Evolutionary conservation across 768 basidiomycete species (phyloP).

Genomic region (Suillus ampliporus): DNA sequence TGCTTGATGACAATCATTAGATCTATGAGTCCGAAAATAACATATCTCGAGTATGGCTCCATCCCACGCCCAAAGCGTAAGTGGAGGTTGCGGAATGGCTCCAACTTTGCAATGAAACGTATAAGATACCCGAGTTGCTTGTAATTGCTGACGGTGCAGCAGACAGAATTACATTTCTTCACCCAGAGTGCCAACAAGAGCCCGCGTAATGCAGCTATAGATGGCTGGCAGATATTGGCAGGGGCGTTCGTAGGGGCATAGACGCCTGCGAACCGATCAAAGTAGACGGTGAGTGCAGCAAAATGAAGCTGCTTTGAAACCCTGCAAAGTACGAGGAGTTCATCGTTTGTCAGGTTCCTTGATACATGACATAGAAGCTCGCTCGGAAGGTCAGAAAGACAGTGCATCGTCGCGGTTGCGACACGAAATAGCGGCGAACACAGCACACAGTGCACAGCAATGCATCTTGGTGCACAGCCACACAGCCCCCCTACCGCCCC

Average conservation of each 20-base stretch:
- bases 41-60: neutral
- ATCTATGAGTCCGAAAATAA: conserved; percentile 5
- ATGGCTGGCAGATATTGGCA: conserved; percentile 6
- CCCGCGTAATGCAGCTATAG: conserved; percentile 1
- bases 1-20: conserved; percentile 7
- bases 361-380: conserved; percentile 5
- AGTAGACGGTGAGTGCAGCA: conserved; percentile 6
- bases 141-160: neutral
- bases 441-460: neutral
- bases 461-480: neutral
- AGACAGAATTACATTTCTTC: conserved; percentile 9
- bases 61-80: conserved; percentile 2
- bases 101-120: conserved; percentile 4
- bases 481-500: too few relatives aligned
- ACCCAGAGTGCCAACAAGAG: conserved; percentile 9
- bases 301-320: conserved; percentile 8
- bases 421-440: neutral
- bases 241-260: conserved; percentile 3
- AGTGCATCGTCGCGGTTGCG: neutral
- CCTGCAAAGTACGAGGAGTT: neutral
- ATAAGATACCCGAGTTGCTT: neutral
- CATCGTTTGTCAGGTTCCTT: neutral
- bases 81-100: conserved; percentile 8
- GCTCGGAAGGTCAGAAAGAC: conserved; percentile 5
- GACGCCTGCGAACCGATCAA: conserved; percentile 3